Base-by-base conservation (phyloP, 1,284 basidiomycete genomes). In the Grifola frondosa region DNA sequence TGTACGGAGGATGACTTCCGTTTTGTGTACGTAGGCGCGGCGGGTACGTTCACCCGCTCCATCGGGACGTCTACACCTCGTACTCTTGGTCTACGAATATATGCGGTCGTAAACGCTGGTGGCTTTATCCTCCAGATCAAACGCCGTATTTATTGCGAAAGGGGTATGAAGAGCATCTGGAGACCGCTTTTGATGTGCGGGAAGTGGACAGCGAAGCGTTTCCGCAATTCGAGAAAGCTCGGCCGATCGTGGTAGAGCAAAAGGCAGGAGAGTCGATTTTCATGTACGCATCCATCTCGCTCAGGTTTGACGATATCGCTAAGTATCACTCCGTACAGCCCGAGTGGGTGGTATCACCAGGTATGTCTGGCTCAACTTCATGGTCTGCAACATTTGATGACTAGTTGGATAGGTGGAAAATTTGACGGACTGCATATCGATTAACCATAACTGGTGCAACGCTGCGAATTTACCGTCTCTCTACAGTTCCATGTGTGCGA, bases 371-470 rank as follows among this genome's bases (percentile, higher is more conserved):
- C 15, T 24, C 13, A 5, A 9, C 22, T 12, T 33, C 8, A 21
- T 10, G 13, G 19, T 22, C 16, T 24, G 22, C 22, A n/a, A 16
- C 16, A 22, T 25, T 19, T 29, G 10, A 40, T 17, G 9, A 6
- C 24, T 8, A 30, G n/a, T 24, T 13, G 21, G 23, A 5, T 33
- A 56, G 50, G 61, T 63, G 6, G 60, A 60, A 38, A 64, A 64
- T 40, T 45, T 64, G 21, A 64, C 62, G 3, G 49, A 42, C 6
- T 64, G 62, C 45, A 58, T 64, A 19, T 64, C 62, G 1, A 60
- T 64, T 51, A 64, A 64, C 36, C 62, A 64, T 55, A 64, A 64
- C 46, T 64, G 62, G 62, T 64, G 58, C 52, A 64, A 64, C 56
- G 49, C 62, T 11, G 52, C 58, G 30, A 62, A 61, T 44, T 50